Evolutionary conservation across 768 basidiomycete genomes (phyloP).

Genomic region (Pholiota molesta): DNA sequence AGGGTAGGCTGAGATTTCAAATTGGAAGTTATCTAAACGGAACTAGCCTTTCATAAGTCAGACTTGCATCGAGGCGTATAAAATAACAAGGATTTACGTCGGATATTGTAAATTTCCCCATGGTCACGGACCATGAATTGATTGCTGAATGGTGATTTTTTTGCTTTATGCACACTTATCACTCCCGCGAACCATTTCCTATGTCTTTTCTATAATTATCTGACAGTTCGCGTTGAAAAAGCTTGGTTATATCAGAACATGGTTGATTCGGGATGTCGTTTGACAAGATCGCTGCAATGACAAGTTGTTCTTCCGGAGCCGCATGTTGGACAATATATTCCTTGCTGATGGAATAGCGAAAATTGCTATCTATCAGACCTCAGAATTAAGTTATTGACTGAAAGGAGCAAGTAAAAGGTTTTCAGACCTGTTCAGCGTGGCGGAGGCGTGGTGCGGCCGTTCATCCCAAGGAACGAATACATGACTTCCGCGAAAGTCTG

Average conservation of each 20-base stretch:
- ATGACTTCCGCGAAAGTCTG: constrained; percentile 8
- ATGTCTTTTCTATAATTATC: constrained; percentile 17
- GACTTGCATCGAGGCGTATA: background rate
- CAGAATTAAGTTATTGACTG: background rate
- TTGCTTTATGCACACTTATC: constrained; percentile 12
- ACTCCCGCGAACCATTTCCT: constrained; percentile 25
- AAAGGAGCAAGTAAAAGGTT: background rate
- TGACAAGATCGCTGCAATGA: constrained; percentile 14
- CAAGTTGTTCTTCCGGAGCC: constrained; percentile 19
- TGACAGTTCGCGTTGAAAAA: constrained; percentile 14
- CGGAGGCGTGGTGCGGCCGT: background rate
- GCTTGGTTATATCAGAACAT: constrained; percentile 13
- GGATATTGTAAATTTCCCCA: constrained; percentile 5
- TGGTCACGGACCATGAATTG: background rate
- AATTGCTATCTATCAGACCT: background rate
- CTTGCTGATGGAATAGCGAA: constrained; percentile 12
- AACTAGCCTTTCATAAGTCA: background rate
- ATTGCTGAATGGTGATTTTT: constrained; percentile 5
- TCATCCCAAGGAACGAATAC: background rate
- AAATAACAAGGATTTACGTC: background rate
- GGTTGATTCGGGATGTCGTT: constrained; percentile 7
- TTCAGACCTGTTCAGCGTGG: background rate
- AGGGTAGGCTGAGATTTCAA: background rate
- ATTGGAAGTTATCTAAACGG: constrained; percentile 1
- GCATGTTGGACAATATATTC: constrained; percentile 15